Evolutionary conservation across 2,329 filamentous ascomycete genomes (phyloP).

Genomic region (Fusarium begoniae): DNA sequence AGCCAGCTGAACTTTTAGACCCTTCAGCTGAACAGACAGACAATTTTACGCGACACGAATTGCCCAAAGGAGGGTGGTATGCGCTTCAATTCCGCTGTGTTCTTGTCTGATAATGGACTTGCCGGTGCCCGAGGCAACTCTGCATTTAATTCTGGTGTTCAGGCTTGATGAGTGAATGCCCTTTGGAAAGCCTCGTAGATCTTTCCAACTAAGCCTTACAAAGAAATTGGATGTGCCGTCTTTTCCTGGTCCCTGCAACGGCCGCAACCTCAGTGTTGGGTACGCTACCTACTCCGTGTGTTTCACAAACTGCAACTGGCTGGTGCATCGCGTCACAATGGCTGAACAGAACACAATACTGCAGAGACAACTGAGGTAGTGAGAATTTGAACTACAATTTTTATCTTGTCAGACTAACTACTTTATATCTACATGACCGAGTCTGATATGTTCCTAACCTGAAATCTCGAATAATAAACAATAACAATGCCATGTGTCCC

Average conservation of each 20-base stretch:
- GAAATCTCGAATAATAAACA: constrained; percentile 1
- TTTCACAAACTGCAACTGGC: constrained; percentile 9
- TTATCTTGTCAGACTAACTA: constrained; percentile 16
- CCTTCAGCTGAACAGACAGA: constrained; percentile 27
- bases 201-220: constrained; percentile 1
- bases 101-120: not conserved
- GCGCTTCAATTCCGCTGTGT: constrained; percentile 25
- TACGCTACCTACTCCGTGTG: not conserved
- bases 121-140: not conserved
- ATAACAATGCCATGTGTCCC: constrained; percentile 25
- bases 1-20: constrained; percentile 14
- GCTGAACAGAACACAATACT: not conserved
- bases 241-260: constrained; percentile 11
- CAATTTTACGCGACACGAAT: constrained; percentile 20
- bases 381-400: constrained; percentile 5
- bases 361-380: not conserved
- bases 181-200: constrained; percentile 6
- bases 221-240: not conserved
- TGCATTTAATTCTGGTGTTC: not conserved
- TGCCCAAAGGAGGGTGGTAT: constrained; percentile 21
- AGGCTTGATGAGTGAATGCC: not conserved
- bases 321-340: not conserved
- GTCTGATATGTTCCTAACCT: constrained; percentile 12
- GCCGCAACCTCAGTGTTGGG: not conserved
- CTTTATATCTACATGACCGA: constrained; percentile 9